Percentiles rank a stretch among this genome's conserved stretches.
These are phyloP conservation scores for Hypomyces rosellus DNA, from an alignment of 2,329 filamentous ascomycete genomes.

Conservation along the genomic window DNA sequence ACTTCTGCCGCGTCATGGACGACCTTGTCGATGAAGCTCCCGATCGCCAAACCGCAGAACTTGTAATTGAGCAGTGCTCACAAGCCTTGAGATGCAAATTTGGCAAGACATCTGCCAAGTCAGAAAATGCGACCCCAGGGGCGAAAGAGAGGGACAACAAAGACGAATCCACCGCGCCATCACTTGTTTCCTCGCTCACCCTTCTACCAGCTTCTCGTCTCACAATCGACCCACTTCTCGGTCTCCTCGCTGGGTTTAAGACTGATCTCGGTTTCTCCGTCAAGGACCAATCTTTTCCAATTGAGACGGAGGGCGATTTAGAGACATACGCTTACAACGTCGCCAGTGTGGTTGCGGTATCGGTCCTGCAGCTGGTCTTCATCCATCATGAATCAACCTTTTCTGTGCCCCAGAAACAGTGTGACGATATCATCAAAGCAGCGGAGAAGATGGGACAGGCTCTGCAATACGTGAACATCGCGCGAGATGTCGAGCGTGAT, in stretches of 20 bases:
- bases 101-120: constrained; percentile 30
- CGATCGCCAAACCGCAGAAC: constrained; percentile 23
- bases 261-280: constrained; percentile 55
- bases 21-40: constrained; percentile 63
- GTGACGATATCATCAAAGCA: constrained; percentile 39
- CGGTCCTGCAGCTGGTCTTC: constrained; percentile 62
- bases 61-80: neutral
- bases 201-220: neutral
- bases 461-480: constrained; percentile 72
- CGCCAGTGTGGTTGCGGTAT: constrained; percentile 64
- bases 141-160: neutral
- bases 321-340: constrained; percentile 60
- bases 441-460: constrained; percentile 64
- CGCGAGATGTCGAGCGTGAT: constrained; percentile 64
- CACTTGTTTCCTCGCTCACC: neutral
- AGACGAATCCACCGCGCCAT: neutral
- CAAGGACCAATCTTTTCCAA: constrained; percentile 39
- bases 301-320: constrained; percentile 51
- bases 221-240: constrained; percentile 47
- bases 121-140: constrained; percentile 28
- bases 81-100: neutral
- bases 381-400: constrained; percentile 38
- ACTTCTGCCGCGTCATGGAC: constrained; percentile 67
- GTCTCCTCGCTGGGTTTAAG: constrained; percentile 60
- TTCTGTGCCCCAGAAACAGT: neutral